Conservation (phyloP, 2,329 filamentous ascomycete genomes). For the Ciborinia camelliae region DNA sequence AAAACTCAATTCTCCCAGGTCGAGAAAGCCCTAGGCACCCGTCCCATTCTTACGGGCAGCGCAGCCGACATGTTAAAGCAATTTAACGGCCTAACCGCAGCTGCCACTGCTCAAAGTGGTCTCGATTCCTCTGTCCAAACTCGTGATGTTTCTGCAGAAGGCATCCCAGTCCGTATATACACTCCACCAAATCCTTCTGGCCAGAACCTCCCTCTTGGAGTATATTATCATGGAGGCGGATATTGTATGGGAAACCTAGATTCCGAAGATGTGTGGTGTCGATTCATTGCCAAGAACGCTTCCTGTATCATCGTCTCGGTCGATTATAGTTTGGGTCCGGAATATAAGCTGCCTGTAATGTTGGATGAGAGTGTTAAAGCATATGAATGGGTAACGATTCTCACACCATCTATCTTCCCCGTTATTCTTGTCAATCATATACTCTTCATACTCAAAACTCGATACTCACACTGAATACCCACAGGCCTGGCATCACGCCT, state of each 20-base stretch:
- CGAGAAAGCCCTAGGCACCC: constrained; percentile 27
- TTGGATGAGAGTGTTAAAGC: constrained; percentile 6
- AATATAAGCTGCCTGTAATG: constrained; percentile 4
- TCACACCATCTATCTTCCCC: neutral
- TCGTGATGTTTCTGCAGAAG: constrained; percentile 22
- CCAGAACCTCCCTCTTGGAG: constrained; percentile 42
- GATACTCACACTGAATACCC: no score
- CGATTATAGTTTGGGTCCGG: constrained; percentile 47
- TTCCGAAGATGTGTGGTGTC: constrained; percentile 54
- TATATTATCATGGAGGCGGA: constrained; percentile 58
- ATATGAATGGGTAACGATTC: constrained; percentile 4
- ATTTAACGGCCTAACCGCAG: constrained; percentile 21
- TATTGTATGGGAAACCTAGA: constrained; percentile 64
- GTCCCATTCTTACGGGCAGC: constrained; percentile 24
- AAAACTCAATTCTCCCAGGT: constrained; percentile 20
- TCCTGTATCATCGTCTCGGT: constrained; percentile 53
- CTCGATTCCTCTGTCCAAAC: constrained; percentile 24
- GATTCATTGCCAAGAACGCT: constrained; percentile 50
- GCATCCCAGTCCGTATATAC: constrained; percentile 31
- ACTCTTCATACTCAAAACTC: neutral
- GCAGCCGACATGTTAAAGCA: constrained; percentile 24
- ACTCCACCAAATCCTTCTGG: constrained; percentile 21
- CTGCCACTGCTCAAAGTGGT: constrained; percentile 22
- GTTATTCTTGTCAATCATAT: neutral
- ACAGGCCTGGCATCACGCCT: constrained; percentile 26